Evolutionary conservation across 2,329 filamentous ascomycete genomes (phyloP), one percentile per base, ranked within the genome.

Genomic region (Calonectria pseudoreteaudii): DNA sequence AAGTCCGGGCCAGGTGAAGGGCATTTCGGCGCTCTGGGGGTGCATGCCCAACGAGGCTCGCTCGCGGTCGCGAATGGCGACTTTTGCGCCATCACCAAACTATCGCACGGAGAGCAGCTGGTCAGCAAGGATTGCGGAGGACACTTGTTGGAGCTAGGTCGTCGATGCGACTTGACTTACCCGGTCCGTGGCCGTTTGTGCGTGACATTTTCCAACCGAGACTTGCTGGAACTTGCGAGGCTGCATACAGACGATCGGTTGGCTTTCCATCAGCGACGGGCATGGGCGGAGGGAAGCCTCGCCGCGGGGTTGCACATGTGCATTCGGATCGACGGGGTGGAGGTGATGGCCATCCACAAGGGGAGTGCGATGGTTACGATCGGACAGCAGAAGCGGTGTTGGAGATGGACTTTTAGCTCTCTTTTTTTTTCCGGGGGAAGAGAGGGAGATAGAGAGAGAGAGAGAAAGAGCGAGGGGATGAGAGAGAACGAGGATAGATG

Each of bases 1-100:
- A 28, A 73, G 68, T 16, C 70, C 74, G 9, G 80, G 82, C 83
- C 83, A 85, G 23, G 76, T 76, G 41, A 81, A 81, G 18, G 83
- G 81, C 23, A 74, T 66, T 38, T 83, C 81, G 28, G 68, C 58
- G 58, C 75, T 80, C 31, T 78, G 65, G 3, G 77, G 70, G 18
- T 78, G 73, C 68, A 81, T 75, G 28, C 79, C 78, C 67, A 78
- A 64, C 28, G 76, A 73, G 36, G 78, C 77, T 68, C 80, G 80
- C 73, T 86, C 85, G 65, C 84, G 83, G 66, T 84, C 82, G 28
- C 81, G 79, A 41, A 86, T 80, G 49, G 81, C 81, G 8, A 74
- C 73, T 73, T 76, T 81, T 36, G 83, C 85, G 9, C 81, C 81
- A 65, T 79, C 72, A 31, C 85, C 85, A 80, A 86, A 86, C 85